Evolutionary conservation across 2,329 filamentous ascomycete species (phyloP), one percentile per base, ranked within the genome.

Genomic region (Herpotrichia juniperi): DNA sequence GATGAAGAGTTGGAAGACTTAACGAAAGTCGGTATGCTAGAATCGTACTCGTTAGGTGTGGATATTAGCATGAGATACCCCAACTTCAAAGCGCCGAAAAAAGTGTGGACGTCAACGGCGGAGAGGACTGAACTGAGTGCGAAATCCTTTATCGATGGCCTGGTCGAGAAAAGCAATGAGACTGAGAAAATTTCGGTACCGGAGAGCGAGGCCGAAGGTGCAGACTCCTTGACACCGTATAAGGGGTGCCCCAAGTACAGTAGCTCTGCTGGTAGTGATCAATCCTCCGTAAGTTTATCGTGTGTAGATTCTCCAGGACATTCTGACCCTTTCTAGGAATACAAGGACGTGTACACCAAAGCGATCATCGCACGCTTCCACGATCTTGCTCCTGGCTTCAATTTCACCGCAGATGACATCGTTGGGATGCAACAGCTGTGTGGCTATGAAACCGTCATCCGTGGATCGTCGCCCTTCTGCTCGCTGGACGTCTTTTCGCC

Each of bases 341-440:
- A 79, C 65, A 73, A 81, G 52, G 66, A 83, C 19, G 78, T 71
- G 24, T 89, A 87, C 72, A 84, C 85, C 0, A 79, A 76, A 42
- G 83, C 85, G 2, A 86, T 88, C 47, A 75, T 82, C n/a, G 79
- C 78, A 0, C 80, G 86, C 12, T 74, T 85, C 56, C 82, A 82
- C 35, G 70, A 76, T 21, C 72, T 79, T 14, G 84, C 77, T 2
- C 81, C 79, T 1, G 74, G 66, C 0, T 87, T 89, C 71, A 85
- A 88, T 72, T 87, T 88, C 71, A 87, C 83, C 0, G 70, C 78
- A 19, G 76, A 79, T 43, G 86, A 89, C 59, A 78, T 89, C 12
- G 83, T 86, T 47, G 86, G 81, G 30, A 85, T 88, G 81, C 85
- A 87, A 74, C 78, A 87, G 71, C 71, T 88, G 3, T 88, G 85